Conservation (phyloP, 192 early-diverging fungal species). For the Obelidium mucronatum region DNA sequence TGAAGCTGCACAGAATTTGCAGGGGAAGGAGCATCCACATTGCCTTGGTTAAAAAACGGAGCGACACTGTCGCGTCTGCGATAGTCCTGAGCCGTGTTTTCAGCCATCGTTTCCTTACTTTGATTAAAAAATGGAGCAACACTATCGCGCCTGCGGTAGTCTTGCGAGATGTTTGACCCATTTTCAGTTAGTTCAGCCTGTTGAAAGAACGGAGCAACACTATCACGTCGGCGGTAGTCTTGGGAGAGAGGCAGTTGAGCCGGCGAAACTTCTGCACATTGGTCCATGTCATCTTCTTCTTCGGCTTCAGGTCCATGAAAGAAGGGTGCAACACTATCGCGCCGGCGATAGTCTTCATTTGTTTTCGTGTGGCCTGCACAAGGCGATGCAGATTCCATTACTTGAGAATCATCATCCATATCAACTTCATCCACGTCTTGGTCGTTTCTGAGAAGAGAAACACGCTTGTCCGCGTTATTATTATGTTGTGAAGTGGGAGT, state of each 20-base stretch:
- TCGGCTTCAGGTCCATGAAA: not conserved
- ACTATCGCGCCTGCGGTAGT: conserved; percentile 5
- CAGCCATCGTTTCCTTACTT: not conserved
- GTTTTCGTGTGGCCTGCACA: too few relatives aligned
- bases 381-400: not conserved
- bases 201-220: conserved; percentile 25
- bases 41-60: conserved; percentile 3
- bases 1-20: not conserved
- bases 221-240: conserved; percentile 5
- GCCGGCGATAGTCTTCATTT: not conserved
- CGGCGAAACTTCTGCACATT: not conserved
- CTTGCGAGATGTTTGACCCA: not conserved
- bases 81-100: not conserved
- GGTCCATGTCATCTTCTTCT: conserved; percentile 5
- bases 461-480: too few relatives aligned
- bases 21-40: not conserved
- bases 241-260: too few relatives aligned
- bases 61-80: conserved; percentile 14
- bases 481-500: not conserved
- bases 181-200: not conserved
- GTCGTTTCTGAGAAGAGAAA: too few relatives aligned
- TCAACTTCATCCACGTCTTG: too few relatives aligned
- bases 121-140: conserved; percentile 14
- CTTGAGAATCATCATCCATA: not conserved
- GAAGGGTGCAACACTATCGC: conserved; percentile 34